Conservation (phyloP, 2,329 filamentous ascomycete species). For the Paecilomyces niveus region DNA sequence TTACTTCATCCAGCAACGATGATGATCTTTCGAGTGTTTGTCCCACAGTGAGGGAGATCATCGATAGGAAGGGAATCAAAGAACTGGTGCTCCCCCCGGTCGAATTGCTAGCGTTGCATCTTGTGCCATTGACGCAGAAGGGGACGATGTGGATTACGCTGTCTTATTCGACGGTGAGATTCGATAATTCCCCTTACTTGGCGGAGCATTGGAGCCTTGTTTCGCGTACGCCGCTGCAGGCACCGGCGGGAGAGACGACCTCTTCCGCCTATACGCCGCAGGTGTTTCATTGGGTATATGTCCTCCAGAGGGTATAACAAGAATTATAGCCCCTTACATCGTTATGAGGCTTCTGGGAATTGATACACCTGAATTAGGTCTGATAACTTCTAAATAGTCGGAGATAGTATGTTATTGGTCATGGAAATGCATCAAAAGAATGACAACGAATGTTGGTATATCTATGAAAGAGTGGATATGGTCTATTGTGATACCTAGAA, state of each 20-base stretch:
- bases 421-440: no score
- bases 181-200: slow-evolving; percentile 19
- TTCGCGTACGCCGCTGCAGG: slow-evolving; percentile 22
- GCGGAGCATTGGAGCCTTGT: slow-evolving; percentile 19
- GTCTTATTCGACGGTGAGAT: slow-evolving; percentile 28
- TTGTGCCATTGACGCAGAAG: slow-evolving; percentile 19
- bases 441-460: no score
- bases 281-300: slow-evolving; percentile 31
- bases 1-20: slow-evolving; percentile 5
- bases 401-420: no score
- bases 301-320: slow-evolving; percentile 9
- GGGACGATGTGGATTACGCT: slow-evolving; percentile 24
- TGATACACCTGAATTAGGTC: no score
- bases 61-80: slow-evolving; percentile 3
- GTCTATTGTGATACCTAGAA: no score
- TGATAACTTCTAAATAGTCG: no score
- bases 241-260: slow-evolving; percentile 19
- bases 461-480: no score
- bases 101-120: slow-evolving; percentile 27
- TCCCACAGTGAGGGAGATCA: slow-evolving; percentile 13
- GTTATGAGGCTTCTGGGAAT: no score
- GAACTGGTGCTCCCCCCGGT: slow-evolving; percentile 20
- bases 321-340: neutral
- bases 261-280: slow-evolving; percentile 23
- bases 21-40: slow-evolving; percentile 11